A percentile compares a stretch with the other conserved stretches of the same genome.
phyloP scores from a whole-genome alignment of 2,329 filamentous ascomycete species.

The Fusarium equiseti region DNA sequence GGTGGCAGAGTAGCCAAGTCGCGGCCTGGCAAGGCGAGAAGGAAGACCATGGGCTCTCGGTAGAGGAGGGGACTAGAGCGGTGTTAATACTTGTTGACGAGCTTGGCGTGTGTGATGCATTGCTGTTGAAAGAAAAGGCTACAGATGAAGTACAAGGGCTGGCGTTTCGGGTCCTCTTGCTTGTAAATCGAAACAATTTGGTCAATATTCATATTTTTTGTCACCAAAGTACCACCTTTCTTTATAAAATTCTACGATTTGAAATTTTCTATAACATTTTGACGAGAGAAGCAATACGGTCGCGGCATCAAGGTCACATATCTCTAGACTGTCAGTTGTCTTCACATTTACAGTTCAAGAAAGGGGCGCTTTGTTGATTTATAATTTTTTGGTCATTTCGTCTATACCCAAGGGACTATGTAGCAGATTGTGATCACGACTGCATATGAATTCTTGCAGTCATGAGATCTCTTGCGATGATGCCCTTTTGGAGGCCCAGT shows the following conservation, averaged over 20 bases:
- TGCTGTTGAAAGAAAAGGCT: slow-evolving; percentile 41
- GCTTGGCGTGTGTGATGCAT: slow-evolving; percentile 27
- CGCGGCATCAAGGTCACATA: neutral
- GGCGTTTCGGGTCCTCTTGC: slow-evolving; percentile 44
- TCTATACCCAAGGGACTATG: slow-evolving; percentile 54
- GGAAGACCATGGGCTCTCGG: slow-evolving; percentile 57
- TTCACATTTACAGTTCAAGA: neutral
- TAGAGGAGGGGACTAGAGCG: slow-evolving; percentile 21
- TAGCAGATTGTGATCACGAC: slow-evolving; percentile 51
- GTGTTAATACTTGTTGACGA: slow-evolving; percentile 13
- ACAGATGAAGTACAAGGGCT: slow-evolving; percentile 43
- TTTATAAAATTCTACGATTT: neutral
- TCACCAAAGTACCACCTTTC: slow-evolving; percentile 1
- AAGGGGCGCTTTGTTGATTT: slow-evolving; percentile 18
- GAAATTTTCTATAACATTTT: neutral
- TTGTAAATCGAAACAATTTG: slow-evolving; percentile 42
- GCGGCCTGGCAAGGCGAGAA: slow-evolving; percentile 64
- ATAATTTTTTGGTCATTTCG: slow-evolving; percentile 51
- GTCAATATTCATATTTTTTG: slow-evolving; percentile 39
- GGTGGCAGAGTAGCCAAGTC: slow-evolving; percentile 56
- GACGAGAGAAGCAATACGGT: too few relatives aligned
- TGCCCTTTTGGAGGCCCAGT: slow-evolving; percentile 13
- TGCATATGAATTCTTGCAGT: slow-evolving; percentile 34
- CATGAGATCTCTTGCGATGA: slow-evolving; percentile 26
- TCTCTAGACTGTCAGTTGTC: neutral